Conservation (phyloP, 371 early-diverging fungal species). For the Apophysomyces sp. region DNA sequence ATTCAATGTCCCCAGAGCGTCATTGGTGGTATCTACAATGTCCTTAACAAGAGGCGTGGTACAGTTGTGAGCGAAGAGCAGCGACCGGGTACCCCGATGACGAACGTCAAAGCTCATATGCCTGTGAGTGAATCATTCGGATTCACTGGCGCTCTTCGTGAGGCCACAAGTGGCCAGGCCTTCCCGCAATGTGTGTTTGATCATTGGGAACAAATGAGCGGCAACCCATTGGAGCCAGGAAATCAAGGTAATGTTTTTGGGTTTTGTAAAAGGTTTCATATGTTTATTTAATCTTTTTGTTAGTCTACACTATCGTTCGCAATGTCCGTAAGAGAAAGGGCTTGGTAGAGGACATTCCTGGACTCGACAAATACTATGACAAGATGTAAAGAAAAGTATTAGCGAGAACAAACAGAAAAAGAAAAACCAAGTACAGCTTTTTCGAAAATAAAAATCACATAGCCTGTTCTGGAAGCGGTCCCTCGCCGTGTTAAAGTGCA, state of each 20-base stretch:
- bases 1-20: constrained; percentile 95
- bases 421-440: background rate
- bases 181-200: constrained; percentile 91
- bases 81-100: constrained; percentile 88
- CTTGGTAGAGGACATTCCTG: constrained; percentile 80
- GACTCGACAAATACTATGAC: constrained; percentile 88
- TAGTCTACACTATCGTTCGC: constrained; percentile 62
- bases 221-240: constrained; percentile 64
- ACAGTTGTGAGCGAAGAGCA: constrained; percentile 91
- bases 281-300: background rate
- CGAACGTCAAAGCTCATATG: constrained; percentile 93
- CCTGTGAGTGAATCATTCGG: constrained; percentile 99
- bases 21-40: constrained; percentile 96
- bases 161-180: constrained; percentile 91
- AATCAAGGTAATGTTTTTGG: background rate
- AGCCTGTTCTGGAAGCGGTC: too few species aligned
- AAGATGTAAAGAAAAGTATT: constrained; percentile 63
- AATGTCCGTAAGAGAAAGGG: constrained; percentile 92
- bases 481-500: too few species aligned
- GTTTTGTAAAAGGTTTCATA: background rate
- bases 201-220: constrained; percentile 86
- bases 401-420: background rate
- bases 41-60: constrained; percentile 95
- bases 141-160: constrained; percentile 95
- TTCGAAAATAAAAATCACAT: too few species aligned